Conservation (phyloP, 2,329 filamentous ascomycete genomes). For the Xylaria sp. region DNA sequence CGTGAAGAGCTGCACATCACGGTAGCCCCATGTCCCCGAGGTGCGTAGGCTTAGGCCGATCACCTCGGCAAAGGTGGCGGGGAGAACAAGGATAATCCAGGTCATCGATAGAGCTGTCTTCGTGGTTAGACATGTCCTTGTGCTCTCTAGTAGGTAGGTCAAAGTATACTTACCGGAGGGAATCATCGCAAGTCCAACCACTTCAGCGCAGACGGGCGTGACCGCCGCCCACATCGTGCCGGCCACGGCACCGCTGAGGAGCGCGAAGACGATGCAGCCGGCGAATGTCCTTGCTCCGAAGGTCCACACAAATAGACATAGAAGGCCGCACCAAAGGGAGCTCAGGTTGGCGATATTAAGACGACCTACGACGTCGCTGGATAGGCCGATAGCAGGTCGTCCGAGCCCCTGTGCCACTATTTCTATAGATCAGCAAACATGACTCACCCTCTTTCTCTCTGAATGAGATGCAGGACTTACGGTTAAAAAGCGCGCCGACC, state of each 20-base stretch:
- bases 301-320: conserved; percentile 78
- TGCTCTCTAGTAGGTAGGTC: background rate
- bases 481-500: conserved; percentile 77
- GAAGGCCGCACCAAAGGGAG: conserved; percentile 71
- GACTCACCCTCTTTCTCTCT: background rate
- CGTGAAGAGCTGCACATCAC: conserved; percentile 66
- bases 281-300: conserved; percentile 71
- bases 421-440: background rate
- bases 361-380: conserved; percentile 74
- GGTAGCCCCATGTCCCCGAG: conserved; percentile 57
- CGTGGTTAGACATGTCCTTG: conserved; percentile 24
- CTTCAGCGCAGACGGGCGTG: conserved; percentile 76
- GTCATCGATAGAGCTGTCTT: conserved; percentile 67
- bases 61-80: conserved; percentile 74
- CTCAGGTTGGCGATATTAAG: conserved; percentile 76
- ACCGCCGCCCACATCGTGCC: conserved; percentile 78
- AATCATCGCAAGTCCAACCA: conserved; percentile 75
- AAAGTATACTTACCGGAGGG: conserved; percentile 63
- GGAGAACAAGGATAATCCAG: conserved; percentile 77
- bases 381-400: conserved; percentile 76
- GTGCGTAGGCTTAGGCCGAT: conserved; percentile 68
- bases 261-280: conserved; percentile 75
- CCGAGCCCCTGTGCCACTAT: conserved; percentile 71
- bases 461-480: conserved; percentile 52
- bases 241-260: conserved; percentile 72